Base-by-base conservation (phyloP, 1,284 basidiomycete genomes). In the Ceratobasidium sp. region DNA sequence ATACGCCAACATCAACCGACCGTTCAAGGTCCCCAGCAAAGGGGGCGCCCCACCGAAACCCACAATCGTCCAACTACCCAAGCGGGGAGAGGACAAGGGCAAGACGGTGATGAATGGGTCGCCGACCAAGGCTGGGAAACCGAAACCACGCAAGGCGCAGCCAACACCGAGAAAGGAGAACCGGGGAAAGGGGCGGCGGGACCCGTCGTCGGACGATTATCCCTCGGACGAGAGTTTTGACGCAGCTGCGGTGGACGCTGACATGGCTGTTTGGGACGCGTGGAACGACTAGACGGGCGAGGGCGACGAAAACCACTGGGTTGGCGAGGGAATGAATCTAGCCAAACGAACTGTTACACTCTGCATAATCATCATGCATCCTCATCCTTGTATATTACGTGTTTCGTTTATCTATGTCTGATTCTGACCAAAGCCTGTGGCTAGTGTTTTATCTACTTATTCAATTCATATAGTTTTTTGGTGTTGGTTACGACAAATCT, bases 231-330 rank as follows among this genome's bases (percentile, higher is more conserved):
- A 22, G 43, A 49, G 45, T 8, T 52, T 64, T 25, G 60, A 64
- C 22, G 45, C 32, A 20, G 60, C 27, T 10, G 49, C 31, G 7
- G 20, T 64, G 3, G 60, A 64, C 20, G 60, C 60, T 22, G 60
- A 47, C 29, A 64, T 64, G 60, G 60, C 60, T 17, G 2, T 5
- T n/a, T 64, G 60, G 60, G 60, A 42, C 17, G 32, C 7, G 12
- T 17, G 53, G 17, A 35, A 7, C n/a, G 53, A 29, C n/a, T 17
- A n/a, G 22, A 55, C 31, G 53, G 49, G 5, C 49, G 20, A 52
- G 20, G 49, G 27, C 20, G 6, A 22, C n/a, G 49, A 7, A 31
- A 52, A 13, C 49, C 13, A 27, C 20, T 17, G 27, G 20, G n/a
- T 6, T 20, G 13, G 34, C 10, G 53, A 55, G 53, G 50, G 15